Evolutionary conservation across 1,139 yeast genomes (phyloP).

Genomic region (Sugiyamaella xylanicola): DNA sequence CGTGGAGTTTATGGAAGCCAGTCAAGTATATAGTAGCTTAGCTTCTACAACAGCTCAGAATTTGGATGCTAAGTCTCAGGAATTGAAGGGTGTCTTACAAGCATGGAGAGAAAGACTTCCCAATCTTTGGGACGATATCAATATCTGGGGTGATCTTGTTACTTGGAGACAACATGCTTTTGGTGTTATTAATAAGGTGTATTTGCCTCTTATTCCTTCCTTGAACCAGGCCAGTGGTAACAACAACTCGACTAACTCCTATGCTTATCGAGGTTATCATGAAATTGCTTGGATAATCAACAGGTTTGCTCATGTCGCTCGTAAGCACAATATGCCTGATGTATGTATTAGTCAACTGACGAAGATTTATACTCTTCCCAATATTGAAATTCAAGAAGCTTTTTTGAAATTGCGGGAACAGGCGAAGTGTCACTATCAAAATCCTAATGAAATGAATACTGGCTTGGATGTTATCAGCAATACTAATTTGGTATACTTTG

Average conservation of each 20-base stretch:
- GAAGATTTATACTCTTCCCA: conserved; percentile 92
- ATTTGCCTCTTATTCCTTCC: conserved; percentile 88
- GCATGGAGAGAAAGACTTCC: conserved; percentile 99
- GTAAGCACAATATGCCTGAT: conserved; percentile 95
- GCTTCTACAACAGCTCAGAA: conserved; percentile 91
- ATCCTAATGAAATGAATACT: conserved; percentile 80
- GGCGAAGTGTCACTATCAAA: conserved; percentile 96
- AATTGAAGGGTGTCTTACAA: conserved; percentile 87
- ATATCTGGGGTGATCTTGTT: conserved; percentile 95
- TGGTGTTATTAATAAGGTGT: conserved; percentile 92
- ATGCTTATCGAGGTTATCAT: conserved; percentile 96
- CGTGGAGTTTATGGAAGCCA: conserved; percentile 96
- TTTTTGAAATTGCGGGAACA: conserved; percentile 93
- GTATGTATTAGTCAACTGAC: conserved; percentile 93
- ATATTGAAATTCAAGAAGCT: conserved; percentile 97
- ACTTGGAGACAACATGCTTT: conserved; percentile 99
- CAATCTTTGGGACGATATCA: conserved; percentile 95
- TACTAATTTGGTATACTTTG: conserved; percentile 93
- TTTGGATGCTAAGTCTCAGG: conserved; percentile 89
- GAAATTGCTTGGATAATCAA: conserved; percentile 99
- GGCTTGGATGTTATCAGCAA: conserved; percentile 96
- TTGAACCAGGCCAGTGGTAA: conserved; percentile 69
- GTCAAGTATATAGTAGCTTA: conserved; percentile 87
- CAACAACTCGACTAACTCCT: conserved; percentile 67
- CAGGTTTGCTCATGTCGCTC: conserved; percentile 96